Evolutionary conservation across 108 stramenopile genomes (phyloP).

Genomic region (Asterionellopsis glacialis): DNA sequence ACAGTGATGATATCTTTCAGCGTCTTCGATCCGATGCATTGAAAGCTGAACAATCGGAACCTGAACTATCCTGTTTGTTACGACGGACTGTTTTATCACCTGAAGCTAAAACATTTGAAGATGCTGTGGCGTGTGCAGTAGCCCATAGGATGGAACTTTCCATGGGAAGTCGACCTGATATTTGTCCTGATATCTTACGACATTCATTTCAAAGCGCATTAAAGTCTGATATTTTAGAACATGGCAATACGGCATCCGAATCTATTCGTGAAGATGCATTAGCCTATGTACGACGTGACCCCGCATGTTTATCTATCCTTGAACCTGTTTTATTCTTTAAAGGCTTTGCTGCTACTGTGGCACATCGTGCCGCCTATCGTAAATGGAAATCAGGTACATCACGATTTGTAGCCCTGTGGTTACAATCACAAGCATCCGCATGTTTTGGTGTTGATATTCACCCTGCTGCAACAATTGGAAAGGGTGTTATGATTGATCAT

Average conservation of each 20-base stretch:
- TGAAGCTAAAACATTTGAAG: constrained; percentile 25
- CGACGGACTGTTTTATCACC: constrained; percentile 25
- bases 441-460: constrained; percentile 87
- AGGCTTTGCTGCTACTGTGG: constrained; percentile 86
- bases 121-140: constrained; percentile 32
- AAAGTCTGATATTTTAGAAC: constrained; percentile 18
- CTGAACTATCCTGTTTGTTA: constrained; percentile 29
- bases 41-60: constrained; percentile 25
- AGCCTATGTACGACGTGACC: constrained; percentile 56
- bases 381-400: constrained; percentile 61
- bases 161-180: constrained; percentile 2
- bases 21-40: constrained; percentile 17
- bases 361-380: constrained; percentile 71
- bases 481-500: constrained; percentile 79
- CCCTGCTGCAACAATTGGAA: constrained; percentile 70
- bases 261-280: constrained; percentile 55
- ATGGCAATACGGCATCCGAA: constrained; percentile 58
- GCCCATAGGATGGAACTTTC: constrained; percentile 23
- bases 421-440: constrained; percentile 80
- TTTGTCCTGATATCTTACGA: constrained; percentile 45
- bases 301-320: constrained; percentile 54
- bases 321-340: constrained; percentile 67
- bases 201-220: constrained; percentile 34
- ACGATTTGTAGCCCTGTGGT: constrained; percentile 53
- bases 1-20: not conserved